These are phyloP conservation scores for Podospora tetraspora DNA, from an alignment of 495 filamentous ascomycete genomes.

Conservation along the genomic window DNA sequence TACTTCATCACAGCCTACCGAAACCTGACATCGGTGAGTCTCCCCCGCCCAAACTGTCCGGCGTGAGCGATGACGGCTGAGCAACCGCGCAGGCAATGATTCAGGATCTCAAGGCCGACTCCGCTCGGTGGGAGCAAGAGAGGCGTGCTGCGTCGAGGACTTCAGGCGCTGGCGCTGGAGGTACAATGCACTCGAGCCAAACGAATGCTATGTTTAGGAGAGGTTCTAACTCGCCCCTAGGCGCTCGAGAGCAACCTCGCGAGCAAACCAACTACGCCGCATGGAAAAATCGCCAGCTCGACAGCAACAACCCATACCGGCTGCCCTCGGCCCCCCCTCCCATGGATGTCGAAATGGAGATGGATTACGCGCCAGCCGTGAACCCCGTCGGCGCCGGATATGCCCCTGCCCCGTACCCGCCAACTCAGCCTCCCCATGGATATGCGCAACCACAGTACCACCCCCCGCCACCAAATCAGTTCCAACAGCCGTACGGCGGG, in stretches of 20 bases:
- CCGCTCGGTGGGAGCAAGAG: slow-evolving; percentile 73
- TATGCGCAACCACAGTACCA: slow-evolving; percentile 12
- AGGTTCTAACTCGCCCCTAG: slow-evolving; percentile 54
- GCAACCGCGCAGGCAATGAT: slow-evolving; percentile 67
- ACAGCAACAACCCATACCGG: slow-evolving; percentile 17
- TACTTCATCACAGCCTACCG: slow-evolving; percentile 87
- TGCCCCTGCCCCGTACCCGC: slow-evolving; percentile 21
- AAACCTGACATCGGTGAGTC: slow-evolving; percentile 76
- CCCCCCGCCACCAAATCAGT: neutral
- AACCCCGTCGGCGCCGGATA: slow-evolving; percentile 18
- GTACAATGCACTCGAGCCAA: slow-evolving; percentile 52
- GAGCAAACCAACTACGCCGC: slow-evolving; percentile 29
- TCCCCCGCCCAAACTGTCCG: neutral
- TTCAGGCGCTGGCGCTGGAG: slow-evolving; percentile 48
- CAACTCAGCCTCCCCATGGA: slow-evolving; percentile 10
- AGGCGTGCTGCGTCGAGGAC: slow-evolving; percentile 42
- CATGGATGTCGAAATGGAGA: slow-evolving; percentile 30
- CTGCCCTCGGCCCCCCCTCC: slow-evolving; percentile 8
- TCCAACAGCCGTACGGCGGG: slow-evolving; percentile 7
- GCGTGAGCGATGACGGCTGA: slow-evolving; percentile 8
- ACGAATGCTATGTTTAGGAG: slow-evolving; percentile 47
- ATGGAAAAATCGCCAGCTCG: slow-evolving; percentile 28
- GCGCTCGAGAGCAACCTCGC: slow-evolving; percentile 33
- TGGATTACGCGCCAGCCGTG: slow-evolving; percentile 16
- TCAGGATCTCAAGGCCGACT: slow-evolving; percentile 77